These are phyloP conservation scores for Lentinula guzmanii DNA, from an alignment of 768 basidiomycete species.

Conservation along the genomic window DNA sequence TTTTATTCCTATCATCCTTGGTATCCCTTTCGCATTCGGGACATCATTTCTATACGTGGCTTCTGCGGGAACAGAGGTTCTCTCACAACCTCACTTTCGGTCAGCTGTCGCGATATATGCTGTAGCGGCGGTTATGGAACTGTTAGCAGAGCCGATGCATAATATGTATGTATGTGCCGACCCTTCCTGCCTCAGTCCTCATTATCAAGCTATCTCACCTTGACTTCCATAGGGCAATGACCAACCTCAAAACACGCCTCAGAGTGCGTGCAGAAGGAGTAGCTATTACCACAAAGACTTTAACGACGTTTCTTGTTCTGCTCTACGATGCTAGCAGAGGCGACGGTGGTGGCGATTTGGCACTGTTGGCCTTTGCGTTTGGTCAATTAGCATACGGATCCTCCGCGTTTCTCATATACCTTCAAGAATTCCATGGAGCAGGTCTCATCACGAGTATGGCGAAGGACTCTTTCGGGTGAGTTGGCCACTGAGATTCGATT, in stretches of 20 bases:
- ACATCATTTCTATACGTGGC: conserved; percentile 48
- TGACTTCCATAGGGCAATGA: conserved; percentile 49
- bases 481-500: neutral
- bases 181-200: neutral
- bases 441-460: conserved; percentile 23
- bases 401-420: conserved; percentile 52
- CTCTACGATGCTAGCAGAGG: conserved; percentile 35
- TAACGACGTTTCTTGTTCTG: conserved; percentile 65
- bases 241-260: conserved; percentile 57
- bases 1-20: conserved; percentile 62
- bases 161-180: conserved; percentile 44
- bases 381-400: conserved; percentile 78
- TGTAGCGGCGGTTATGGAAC: conserved; percentile 67
- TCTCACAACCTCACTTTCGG: conserved; percentile 58
- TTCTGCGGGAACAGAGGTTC: conserved; percentile 46
- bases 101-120: conserved; percentile 66
- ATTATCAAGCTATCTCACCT: conserved; percentile 13
- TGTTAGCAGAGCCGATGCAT: conserved; percentile 79
- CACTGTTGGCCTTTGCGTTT: conserved; percentile 77
- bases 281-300: conserved; percentile 69
- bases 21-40: conserved; percentile 55
- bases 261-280: conserved; percentile 84
- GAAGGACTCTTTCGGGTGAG: conserved; percentile 16
- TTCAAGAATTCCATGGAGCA: conserved; percentile 29
- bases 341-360: conserved; percentile 31